Evolutionary conservation across 176 grass and related monocot species (phyloP).

Genomic region (Puya raimondii): DNA sequence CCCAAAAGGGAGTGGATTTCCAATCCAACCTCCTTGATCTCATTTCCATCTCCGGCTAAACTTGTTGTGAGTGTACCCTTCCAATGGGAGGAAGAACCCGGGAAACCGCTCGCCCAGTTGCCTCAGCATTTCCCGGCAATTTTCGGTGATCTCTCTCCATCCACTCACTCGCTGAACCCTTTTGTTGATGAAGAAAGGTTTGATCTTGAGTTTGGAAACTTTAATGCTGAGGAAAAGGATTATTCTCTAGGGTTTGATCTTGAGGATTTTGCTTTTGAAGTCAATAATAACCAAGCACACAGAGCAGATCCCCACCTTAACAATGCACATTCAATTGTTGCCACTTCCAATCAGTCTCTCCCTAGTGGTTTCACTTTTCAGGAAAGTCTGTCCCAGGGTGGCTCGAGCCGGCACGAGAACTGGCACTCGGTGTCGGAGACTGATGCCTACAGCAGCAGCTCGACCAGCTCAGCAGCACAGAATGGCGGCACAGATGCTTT

Average conservation of each 20-base stretch:
- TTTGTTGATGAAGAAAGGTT: conserved; percentile 42
- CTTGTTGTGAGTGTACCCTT: conserved; percentile 80
- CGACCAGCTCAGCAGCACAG: conserved; percentile 13
- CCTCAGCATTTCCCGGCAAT: conserved; percentile 5
- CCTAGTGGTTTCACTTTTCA: background rate
- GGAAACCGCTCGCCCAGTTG: conserved; percentile 40
- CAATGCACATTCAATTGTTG: background rate
- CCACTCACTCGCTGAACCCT: conserved; percentile 50
- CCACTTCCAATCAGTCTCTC: background rate
- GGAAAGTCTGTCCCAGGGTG: background rate
- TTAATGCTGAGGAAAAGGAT: background rate
- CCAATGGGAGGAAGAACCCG: conserved; percentile 87
- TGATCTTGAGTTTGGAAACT: conserved; percentile 12
- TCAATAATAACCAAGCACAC: background rate
- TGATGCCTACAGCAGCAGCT: conserved; percentile 36
- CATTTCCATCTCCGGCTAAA: conserved; percentile 44
- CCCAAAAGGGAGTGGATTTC: conserved; percentile 60
- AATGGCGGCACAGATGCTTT: conserved; percentile 28
- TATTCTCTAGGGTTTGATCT: too few relatives aligned
- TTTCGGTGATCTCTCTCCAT: conserved; percentile 12
- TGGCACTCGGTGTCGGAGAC: background rate
- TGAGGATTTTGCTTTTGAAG: conserved; percentile 27
- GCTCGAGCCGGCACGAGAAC: conserved; percentile 14
- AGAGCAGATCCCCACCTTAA: conserved; percentile 6
- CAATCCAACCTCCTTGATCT: conserved; percentile 27